Conservation (phyloP, 2,329 filamentous ascomycete genomes). For the Diplodia sapinea region DNA sequence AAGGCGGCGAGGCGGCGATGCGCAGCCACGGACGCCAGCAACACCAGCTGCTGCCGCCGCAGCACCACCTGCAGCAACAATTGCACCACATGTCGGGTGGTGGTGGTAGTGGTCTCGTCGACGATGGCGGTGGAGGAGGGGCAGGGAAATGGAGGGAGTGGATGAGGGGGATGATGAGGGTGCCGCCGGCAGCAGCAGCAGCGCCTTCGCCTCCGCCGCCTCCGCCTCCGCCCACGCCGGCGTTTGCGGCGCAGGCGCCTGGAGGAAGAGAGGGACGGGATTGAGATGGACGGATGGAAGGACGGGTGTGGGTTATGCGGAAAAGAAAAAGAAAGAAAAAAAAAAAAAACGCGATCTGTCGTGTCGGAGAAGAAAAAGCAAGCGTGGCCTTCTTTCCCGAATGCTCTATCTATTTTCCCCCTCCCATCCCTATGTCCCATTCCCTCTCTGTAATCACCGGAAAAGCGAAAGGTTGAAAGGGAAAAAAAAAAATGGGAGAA, state of each 20-base stretch:
- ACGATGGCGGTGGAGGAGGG: constrained; percentile 10
- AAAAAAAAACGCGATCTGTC: neutral
- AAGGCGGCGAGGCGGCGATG: neutral
- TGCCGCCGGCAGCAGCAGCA: constrained; percentile 34
- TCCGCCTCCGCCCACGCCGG: no score
- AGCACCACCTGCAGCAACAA: neutral
- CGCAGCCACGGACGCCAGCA: constrained; percentile 24
- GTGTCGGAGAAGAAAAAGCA: neutral
- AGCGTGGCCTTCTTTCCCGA: no score
- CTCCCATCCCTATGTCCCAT: no score
- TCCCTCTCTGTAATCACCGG: no score
- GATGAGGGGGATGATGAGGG: constrained; percentile 46
- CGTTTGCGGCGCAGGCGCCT: no score
- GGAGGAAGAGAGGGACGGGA: neutral
- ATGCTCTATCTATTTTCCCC: no score
- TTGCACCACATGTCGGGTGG: neutral
- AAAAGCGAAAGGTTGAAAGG: no score
- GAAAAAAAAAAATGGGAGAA: no score
- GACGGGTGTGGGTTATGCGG: no score
- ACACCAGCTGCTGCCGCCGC: neutral
- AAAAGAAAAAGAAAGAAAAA: no score
- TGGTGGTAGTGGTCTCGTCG: constrained; percentile 37
- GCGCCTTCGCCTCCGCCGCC: constrained; percentile 21
- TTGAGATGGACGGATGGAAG: neutral
- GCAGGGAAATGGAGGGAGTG: constrained; percentile 44